Conservation (phyloP, 225 moss, liverwort and hornwort genomes). For the Pleurozium schreberi region DNA sequence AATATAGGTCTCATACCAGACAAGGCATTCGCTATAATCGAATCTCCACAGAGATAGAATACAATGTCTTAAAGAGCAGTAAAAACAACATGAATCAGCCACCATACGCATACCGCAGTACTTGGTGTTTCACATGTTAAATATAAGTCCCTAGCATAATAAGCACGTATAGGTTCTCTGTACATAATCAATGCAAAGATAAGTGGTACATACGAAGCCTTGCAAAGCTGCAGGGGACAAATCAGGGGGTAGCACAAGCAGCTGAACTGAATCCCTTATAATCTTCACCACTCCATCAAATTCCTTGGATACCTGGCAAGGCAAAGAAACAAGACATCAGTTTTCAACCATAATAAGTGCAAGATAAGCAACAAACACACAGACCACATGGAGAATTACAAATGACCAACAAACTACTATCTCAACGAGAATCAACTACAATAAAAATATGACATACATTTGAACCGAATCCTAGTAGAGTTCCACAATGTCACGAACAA, state of each 20-base stretch:
- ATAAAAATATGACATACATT: background rate
- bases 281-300: constrained; percentile 66
- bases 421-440: background rate
- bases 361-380: background rate
- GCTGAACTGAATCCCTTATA: constrained; percentile 61
- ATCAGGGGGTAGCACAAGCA: constrained; percentile 75
- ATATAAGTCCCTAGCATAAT: background rate
- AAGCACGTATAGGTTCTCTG: background rate
- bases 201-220: constrained; percentile 64
- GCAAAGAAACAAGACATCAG: background rate
- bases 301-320: constrained; percentile 70
- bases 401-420: background rate
- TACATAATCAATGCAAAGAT: background rate
- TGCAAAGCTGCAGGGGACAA: constrained; percentile 61
- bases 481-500: background rate
- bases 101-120: background rate
- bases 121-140: background rate
- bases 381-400: background rate
- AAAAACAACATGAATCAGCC: background rate
- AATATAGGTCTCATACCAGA: background rate
- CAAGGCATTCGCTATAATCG: background rate
- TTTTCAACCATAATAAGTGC: background rate
- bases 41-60: background rate
- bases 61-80: background rate
- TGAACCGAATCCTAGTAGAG: background rate